Base-by-base conservation (phyloP, 2,329 filamentous ascomycete genomes). In the Ophiostoma sp. region DNA sequence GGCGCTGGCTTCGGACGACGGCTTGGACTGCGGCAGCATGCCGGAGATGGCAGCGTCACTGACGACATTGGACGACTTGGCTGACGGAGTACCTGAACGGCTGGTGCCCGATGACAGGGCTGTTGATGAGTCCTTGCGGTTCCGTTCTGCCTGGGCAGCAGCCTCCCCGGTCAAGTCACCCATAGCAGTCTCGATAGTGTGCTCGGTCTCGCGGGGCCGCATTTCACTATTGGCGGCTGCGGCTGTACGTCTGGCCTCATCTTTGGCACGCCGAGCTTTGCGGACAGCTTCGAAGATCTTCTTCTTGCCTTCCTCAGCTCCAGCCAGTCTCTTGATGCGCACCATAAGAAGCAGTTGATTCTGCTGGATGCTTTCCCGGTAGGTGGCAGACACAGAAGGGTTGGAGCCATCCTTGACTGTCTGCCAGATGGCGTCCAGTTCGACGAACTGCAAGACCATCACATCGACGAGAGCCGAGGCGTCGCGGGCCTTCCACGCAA, bases 361-460 rank as follows among this genome's bases (percentile, higher is more conserved):
- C 72, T 93, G 89, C 69, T 90, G 85, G 71, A 94, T 93, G 70
- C 91, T 92, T 74, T 92, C 85, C 47, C 87, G 86, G 75, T 93
- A 94, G n/a, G 92, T 86, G 18, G 86, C 86, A 0, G 89, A 86
- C 2, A 92, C 90, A 16, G 87, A 86, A 52, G 89, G 87, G 64
- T 91, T 87, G 0, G 87, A 90, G 66, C 88, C 88, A 73, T 92
- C 88, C 76, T 92, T 93, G 75, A 95, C 90, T 2, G 89, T 91
- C 75, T 93, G 89, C 82, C 90, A 90, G 64, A 94, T 94, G 47
- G 89, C 89, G 74, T 95, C 91, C 2, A 95, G 84, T 75, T 93
- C 91, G 18, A 93, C 90, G 76, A 94, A 93, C 72, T 92, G 90
- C 74, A 91, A 84, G n/a, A 94, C 83, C 91, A 95, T 93, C 68